Percentiles rank a stretch among this genome's conserved stretches.
Evolutionary conservation across 768 basidiomycete genomes (phyloP).

Genomic region (Phallus indusiatus): DNA sequence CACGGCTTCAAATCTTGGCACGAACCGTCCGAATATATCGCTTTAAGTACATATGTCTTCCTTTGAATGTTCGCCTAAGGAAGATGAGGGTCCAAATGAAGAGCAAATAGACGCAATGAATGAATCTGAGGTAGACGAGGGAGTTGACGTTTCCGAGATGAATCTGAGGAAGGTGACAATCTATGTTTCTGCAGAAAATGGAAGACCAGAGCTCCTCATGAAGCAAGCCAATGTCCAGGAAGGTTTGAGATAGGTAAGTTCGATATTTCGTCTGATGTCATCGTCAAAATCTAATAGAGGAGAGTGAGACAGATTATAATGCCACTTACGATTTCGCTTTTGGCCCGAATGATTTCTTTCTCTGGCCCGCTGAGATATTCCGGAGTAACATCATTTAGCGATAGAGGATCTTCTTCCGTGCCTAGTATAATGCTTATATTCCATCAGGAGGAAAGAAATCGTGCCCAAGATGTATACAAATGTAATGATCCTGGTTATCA

Average conservation of each 20-base stretch:
- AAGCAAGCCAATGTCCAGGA: constrained; percentile 75
- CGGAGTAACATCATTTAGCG: constrained; percentile 63
- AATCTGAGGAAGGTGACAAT: constrained; percentile 10
- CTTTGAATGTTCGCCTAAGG: neutral
- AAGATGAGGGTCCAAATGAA: neutral
- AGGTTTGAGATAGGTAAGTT: constrained; percentile 47
- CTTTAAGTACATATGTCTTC: constrained; percentile 33
- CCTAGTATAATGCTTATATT: constrained; percentile 36
- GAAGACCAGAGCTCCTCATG: constrained; percentile 73
- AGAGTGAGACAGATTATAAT: neutral
- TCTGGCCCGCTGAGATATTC: constrained; percentile 75
- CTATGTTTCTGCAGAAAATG: constrained; percentile 35
- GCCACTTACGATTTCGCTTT: constrained; percentile 79
- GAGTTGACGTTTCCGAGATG: constrained; percentile 7
- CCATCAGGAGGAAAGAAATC: constrained; percentile 52
- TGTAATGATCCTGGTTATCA: constrained; percentile 53
- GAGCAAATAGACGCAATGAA: neutral
- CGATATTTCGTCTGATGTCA: constrained; percentile 52
- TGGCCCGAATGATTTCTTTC: constrained; percentile 76
- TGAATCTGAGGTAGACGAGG: constrained; percentile 1
- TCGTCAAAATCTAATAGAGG: neutral
- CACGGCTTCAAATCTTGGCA: constrained; percentile 49
- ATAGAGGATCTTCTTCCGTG: constrained; percentile 30
- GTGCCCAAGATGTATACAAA: constrained; percentile 53
- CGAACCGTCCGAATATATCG: constrained; percentile 52